Evolutionary conservation across 257 asterid genomes (phyloP).

Genomic region (Datura wrightii): DNA sequence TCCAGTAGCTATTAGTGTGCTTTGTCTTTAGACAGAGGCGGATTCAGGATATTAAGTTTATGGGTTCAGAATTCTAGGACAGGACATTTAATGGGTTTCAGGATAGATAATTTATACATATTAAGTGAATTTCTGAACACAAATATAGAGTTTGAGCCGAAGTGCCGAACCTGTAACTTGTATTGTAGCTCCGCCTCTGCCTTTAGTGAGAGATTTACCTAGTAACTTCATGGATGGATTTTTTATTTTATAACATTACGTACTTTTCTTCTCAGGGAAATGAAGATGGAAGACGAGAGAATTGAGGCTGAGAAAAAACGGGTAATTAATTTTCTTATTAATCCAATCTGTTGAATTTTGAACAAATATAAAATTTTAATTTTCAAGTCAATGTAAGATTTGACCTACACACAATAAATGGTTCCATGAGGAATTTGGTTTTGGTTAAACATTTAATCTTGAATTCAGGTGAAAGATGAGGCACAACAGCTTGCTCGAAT

Average conservation of each 20-base stretch:
- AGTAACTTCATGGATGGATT: not conserved
- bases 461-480: constrained; percentile 83
- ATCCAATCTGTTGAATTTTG: constrained; percentile 1
- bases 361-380: not conserved
- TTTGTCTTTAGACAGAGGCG: not conserved
- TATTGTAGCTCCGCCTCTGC: not conserved
- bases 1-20: not conserved
- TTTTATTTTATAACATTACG: not conserved
- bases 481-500: constrained; percentile 86
- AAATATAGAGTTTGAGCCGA: too few relatives aligned
- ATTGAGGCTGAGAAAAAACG: constrained; percentile 95
- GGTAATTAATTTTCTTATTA: constrained; percentile 49
- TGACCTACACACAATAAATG: not conserved
- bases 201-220: not conserved
- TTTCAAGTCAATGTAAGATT: not conserved
- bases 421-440: not conserved
- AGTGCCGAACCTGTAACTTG: too few relatives aligned
- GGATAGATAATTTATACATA: too few relatives aligned
- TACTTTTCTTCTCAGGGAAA: constrained; percentile 71
- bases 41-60: too few relatives aligned
- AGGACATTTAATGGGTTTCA: too few relatives aligned
- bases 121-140: too few relatives aligned
- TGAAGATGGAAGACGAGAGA: constrained; percentile 96
- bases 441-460: not conserved
- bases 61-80: too few relatives aligned